phyloP scores from a whole-genome alignment of 495 filamentous ascomycete species.

The Penicillium egyptiacum region DNA sequence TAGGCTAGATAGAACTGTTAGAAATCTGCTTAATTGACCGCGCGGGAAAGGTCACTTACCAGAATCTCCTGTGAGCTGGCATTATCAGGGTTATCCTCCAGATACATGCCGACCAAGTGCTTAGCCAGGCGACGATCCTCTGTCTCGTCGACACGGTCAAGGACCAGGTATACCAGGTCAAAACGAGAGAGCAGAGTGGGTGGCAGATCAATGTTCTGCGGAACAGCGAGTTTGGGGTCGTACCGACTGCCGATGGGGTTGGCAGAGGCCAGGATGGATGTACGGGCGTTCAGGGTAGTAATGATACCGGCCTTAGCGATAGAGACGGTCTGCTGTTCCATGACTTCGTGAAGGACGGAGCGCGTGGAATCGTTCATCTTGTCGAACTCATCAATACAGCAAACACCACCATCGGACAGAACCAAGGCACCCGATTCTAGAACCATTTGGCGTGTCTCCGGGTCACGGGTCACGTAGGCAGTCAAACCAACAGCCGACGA shows the following conservation, averaged over 20 bases:
- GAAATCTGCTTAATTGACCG: not conserved
- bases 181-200: conserved; percentile 94
- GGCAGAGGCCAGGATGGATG: conserved; percentile 90
- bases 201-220: conserved; percentile 96
- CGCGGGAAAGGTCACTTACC: conserved; percentile 52
- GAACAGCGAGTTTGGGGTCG: conserved; percentile 91
- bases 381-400: conserved; percentile 99
- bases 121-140: conserved; percentile 84
- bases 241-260: conserved; percentile 98
- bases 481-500: conserved; percentile 98
- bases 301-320: conserved; percentile 99
- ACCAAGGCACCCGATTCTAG: conserved; percentile 96
- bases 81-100: conserved; percentile 88
- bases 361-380: conserved; percentile 98
- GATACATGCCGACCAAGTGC: conserved; percentile 94
- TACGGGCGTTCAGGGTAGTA: conserved; percentile 93
- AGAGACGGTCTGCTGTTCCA: conserved; percentile 99
- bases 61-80: conserved; percentile 75
- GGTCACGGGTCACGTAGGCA: conserved; percentile 93
- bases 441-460: conserved; percentile 90
- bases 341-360: conserved; percentile 97
- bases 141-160: conserved; percentile 88
- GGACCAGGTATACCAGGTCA: conserved; percentile 93
- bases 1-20: conserved; percentile 54
- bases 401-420: conserved; percentile 92